Evolutionary conservation across 2,329 filamentous ascomycete species (phyloP).

Genomic region (Juglanconis juglandina): DNA sequence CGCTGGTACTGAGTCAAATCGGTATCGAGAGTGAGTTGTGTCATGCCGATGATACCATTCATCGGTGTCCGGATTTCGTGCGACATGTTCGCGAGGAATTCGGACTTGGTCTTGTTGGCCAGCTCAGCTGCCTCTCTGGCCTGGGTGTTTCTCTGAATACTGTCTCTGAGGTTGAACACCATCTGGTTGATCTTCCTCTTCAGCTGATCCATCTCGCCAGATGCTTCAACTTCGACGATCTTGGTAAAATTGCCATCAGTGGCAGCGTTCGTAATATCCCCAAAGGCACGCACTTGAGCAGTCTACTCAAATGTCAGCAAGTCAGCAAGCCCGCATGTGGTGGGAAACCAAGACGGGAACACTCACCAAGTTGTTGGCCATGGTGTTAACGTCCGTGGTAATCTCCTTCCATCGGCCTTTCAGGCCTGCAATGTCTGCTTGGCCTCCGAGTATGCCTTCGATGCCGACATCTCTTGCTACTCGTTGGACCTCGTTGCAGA

Average conservation of each 20-base stretch:
- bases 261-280: constrained; percentile 95
- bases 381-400: constrained; percentile 92
- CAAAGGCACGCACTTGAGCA: constrained; percentile 95
- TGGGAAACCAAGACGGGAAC: neutral
- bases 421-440: constrained; percentile 89
- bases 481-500: constrained; percentile 92
- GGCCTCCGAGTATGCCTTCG: constrained; percentile 96
- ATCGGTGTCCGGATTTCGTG: constrained; percentile 97
- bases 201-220: constrained; percentile 97
- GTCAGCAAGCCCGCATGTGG: neutral
- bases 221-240: constrained; percentile 93
- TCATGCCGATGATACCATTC: constrained; percentile 98
- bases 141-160: constrained; percentile 93
- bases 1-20: constrained; percentile 92
- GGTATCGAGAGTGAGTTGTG: constrained; percentile 90
- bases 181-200: constrained; percentile 99
- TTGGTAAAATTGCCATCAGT: constrained; percentile 97
- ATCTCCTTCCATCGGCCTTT: constrained; percentile 98
- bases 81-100: constrained; percentile 98
- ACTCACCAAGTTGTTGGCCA: constrained; percentile 65
- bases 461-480: constrained; percentile 96
- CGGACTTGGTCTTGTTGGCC: constrained; percentile 96
- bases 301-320: constrained; percentile 58
- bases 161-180: constrained; percentile 92
- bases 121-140: constrained; percentile 93